Conservation (phyloP, 73 alveolate genomes). For the Effrenium voratum region DNA sequence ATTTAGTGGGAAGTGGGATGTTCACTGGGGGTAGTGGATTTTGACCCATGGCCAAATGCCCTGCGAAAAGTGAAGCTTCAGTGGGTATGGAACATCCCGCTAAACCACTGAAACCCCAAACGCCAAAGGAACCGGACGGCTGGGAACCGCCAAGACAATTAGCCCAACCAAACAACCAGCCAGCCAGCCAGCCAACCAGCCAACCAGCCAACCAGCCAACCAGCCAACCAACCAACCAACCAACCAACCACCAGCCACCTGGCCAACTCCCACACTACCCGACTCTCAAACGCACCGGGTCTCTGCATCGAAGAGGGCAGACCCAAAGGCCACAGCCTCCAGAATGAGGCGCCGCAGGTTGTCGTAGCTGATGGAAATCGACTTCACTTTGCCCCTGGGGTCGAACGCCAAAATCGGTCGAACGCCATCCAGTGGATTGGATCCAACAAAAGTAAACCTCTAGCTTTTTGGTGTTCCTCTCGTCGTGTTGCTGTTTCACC, state of each 20-base stretch:
- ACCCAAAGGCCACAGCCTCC: slow-evolving; percentile 77
- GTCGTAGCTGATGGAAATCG: slow-evolving; percentile 82
- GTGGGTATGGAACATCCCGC: too few species aligned
- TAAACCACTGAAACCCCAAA: too few species aligned
- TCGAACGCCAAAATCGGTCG: too few species aligned
- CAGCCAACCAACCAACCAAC: not conserved
- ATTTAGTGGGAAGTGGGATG: too few species aligned
- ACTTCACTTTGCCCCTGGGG: slow-evolving; percentile 59
- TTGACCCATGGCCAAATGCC: too few species aligned
- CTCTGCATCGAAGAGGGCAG: slow-evolving; percentile 67
- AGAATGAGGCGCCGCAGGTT: slow-evolving; percentile 63
- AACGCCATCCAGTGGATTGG: too few species aligned
- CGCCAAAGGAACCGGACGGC: not conserved
- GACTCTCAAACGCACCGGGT: not conserved
- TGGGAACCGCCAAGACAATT: not conserved
- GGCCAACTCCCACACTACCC: not conserved
- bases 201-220: not conserved
- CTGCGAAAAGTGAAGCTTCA: too few species aligned
- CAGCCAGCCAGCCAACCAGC: not conserved
- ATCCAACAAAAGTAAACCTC: too few species aligned
- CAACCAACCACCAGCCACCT: not conserved
- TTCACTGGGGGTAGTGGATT: too few species aligned
- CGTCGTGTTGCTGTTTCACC: too few species aligned
- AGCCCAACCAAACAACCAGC: not conserved
- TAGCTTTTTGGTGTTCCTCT: too few species aligned